Percentiles rank a stretch among this genome's conserved stretches.
These are phyloP conservation scores for Tillandsia leiboldiana DNA, from an alignment of 176 grass and related monocot species.

Conservation along the genomic window DNA sequence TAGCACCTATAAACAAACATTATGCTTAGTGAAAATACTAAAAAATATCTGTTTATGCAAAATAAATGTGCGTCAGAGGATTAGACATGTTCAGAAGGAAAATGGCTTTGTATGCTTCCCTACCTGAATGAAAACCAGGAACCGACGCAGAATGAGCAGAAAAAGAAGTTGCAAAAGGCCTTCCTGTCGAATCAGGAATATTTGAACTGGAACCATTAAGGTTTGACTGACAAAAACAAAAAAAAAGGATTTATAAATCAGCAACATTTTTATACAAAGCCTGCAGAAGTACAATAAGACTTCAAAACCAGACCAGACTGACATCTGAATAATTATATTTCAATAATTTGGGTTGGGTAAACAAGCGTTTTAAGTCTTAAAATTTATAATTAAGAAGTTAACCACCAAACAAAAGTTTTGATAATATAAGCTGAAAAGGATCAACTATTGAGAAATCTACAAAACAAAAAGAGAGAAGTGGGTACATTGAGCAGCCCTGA, in stretches of 20 bases:
- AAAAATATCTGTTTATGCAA: neutral
- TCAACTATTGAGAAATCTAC: constrained; percentile 6
- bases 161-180: constrained; percentile 66
- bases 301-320: neutral
- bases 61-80: neutral
- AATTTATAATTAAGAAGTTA: no score
- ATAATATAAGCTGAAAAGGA: neutral
- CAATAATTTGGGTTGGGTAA: no score
- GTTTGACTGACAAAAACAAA: constrained; percentile 49
- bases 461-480: constrained; percentile 9
- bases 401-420: no score
- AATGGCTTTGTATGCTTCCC: constrained; percentile 20
- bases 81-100: constrained; percentile 7
- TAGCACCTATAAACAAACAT: constrained; percentile 22
- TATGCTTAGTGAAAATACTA: neutral
- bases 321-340: neutral
- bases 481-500: constrained; percentile 75
- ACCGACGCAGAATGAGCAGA: constrained; percentile 63
- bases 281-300: no score
- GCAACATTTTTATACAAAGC: neutral
- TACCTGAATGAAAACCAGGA: constrained; percentile 84
- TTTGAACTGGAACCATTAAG: constrained; percentile 65
- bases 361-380: no score
- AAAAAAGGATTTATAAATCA: neutral
- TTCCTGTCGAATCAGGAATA: constrained; percentile 73